Evolutionary conservation across 352 stramenopile genomes (phyloP).

Genomic region (Phytophthora agathidicida): DNA sequence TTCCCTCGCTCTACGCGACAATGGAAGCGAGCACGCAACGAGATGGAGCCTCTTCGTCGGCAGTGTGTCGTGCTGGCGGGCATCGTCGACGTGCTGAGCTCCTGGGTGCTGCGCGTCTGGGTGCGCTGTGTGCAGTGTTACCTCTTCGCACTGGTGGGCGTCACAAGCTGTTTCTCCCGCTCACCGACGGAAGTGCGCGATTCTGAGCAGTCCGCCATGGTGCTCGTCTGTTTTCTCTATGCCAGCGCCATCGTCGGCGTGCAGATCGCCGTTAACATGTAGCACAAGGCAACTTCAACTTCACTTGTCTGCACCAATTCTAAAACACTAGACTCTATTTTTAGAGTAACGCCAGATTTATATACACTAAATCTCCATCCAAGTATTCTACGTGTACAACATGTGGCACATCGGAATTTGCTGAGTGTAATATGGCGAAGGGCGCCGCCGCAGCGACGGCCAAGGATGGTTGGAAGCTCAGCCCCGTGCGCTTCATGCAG

Average conservation of each 20-base stretch:
- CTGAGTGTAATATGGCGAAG: conserved; percentile 25
- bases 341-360: no score
- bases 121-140: conserved; percentile 66
- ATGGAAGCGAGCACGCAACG: conserved; percentile 45
- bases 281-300: conserved; percentile 3
- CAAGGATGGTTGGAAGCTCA: conserved; percentile 30
- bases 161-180: conserved; percentile 42
- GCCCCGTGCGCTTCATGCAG: conserved; percentile 79
- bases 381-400: not conserved
- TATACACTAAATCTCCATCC: not conserved
- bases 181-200: conserved; percentile 57
- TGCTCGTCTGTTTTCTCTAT: conserved; percentile 60
- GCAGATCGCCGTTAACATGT: conserved; percentile 72
- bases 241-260: conserved; percentile 64
- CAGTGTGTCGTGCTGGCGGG: conserved; percentile 61
- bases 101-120: conserved; percentile 63
- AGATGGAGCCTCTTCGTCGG: conserved; percentile 53
- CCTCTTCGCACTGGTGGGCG: conserved; percentile 27
- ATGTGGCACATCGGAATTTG: not conserved
- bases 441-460: not conserved
- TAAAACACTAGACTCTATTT: no score
- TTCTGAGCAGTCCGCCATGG: conserved; percentile 64
- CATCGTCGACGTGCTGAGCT: conserved; percentile 65
- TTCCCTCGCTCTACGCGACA: conserved; percentile 65
- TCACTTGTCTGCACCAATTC: no score